A percentile compares a stretch with the other conserved stretches of the same genome.
phyloP scores from a whole-genome alignment of 1,284 basidiomycete genomes.

The Schizophyllum amplum region DNA sequence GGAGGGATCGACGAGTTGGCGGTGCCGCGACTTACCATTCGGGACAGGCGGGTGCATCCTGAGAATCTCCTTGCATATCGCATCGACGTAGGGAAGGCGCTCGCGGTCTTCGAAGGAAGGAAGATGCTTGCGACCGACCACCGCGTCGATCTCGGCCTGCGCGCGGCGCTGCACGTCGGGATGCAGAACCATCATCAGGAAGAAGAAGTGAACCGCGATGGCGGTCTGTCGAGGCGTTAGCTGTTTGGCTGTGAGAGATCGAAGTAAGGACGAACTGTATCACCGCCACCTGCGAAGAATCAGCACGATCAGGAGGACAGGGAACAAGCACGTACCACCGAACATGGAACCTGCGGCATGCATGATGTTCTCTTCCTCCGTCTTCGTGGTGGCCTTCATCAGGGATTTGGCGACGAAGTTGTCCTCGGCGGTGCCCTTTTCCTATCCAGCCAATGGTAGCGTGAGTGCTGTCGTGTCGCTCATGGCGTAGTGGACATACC shows the following conservation, averaged over 20 bases:
- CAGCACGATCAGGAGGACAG: no score
- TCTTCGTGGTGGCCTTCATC: no score
- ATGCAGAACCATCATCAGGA: neutral
- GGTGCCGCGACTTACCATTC: no score
- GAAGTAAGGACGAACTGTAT: neutral
- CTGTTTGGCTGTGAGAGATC: neutral
- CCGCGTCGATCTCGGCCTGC: neutral
- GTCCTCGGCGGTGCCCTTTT: no score
- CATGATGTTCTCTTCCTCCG: no score
- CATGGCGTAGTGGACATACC: no score
- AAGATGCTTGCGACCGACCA: neutral
- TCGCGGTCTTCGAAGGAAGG: neutral
- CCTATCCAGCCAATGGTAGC: no score
- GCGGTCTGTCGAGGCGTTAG: neutral
- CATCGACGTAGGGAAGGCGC: neutral
- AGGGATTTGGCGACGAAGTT: no score
- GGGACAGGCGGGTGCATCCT: neutral
- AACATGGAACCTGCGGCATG: no score
- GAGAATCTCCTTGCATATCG: neutral
- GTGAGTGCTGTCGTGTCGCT: no score
- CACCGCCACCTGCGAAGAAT: neutral
- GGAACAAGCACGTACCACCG: no score
- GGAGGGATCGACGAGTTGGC: no score
- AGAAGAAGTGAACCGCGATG: neutral
- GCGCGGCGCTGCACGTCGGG: neutral